phyloP scores from a whole-genome alignment of 2,329 filamentous ascomycete species.

The Bisporella sp. region DNA sequence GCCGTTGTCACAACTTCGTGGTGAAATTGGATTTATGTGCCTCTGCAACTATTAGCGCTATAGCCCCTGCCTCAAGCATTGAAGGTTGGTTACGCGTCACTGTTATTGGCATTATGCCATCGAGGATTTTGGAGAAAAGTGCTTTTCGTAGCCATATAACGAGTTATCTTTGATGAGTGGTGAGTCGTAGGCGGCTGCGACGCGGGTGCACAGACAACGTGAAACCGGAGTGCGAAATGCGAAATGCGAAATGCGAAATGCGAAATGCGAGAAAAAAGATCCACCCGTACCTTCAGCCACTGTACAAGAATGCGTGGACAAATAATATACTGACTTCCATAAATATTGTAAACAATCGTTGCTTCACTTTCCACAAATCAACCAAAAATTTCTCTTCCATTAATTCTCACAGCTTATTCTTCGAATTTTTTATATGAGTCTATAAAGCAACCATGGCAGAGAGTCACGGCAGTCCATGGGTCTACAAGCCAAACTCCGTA shows the following conservation, averaged over 20 bases:
- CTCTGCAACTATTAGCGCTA: too few relatives aligned
- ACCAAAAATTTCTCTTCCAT: background rate
- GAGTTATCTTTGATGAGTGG: too few relatives aligned
- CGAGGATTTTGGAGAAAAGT: too few relatives aligned
- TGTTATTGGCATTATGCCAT: too few relatives aligned
- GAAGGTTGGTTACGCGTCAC: too few relatives aligned
- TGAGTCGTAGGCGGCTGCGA: too few relatives aligned
- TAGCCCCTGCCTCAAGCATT: too few relatives aligned
- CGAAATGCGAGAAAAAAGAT: background rate
- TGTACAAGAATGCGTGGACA: background rate
- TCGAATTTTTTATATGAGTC: background rate
- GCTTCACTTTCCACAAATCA: background rate
- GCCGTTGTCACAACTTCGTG: too few relatives aligned
- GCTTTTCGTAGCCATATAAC: too few relatives aligned
- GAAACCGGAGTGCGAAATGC: background rate
- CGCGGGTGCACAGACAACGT: too few relatives aligned
- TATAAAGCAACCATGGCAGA: background rate
- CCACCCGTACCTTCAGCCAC: too few relatives aligned
- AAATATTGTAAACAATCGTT: background rate
- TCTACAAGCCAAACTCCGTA: background rate
- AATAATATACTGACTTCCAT: background rate
- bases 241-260: background rate
- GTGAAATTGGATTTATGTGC: too few relatives aligned
- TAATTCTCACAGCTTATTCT: background rate
- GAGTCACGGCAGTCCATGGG: background rate